Base-by-base conservation (phyloP, 176 grass and related monocot genomes). In the Aechmea fasciata region DNA sequence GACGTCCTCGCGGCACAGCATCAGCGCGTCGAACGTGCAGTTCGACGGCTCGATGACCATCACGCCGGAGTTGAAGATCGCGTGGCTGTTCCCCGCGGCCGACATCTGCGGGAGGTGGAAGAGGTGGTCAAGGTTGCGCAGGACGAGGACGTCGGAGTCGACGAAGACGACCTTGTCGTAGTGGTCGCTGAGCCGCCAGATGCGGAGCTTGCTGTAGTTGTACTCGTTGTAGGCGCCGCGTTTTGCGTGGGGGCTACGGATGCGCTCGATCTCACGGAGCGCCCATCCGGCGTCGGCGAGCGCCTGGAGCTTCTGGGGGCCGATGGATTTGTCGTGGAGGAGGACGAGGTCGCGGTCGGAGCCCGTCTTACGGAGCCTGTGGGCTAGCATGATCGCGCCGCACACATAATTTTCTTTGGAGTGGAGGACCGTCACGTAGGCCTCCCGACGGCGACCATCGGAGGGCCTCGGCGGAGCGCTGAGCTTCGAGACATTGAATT, bases 161-260 rank as follows among this genome's bases (percentile, higher is more conserved):
- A 97, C 69, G 79, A 97, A 97, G 41, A 97, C 87, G 13, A 97
- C 83, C 64, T 85, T 83, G 61, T 87, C 79, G 79, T 97, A 97
- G 22, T 90, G 6, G 33, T 87, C 84, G 2, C 77, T 12, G 20
- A 97, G 89, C 84, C 90, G 93, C 93, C 93, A 97, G 17, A 97
- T 79, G 65, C 93, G 86, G 77, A 97, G 89, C 87, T 97, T 97
- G 89, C 93, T 97, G 93, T 97, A 97, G 84, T 97, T 97, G 86
- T 97, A 87, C 81, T 97, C 93, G 66, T 92, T 97, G 79, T 97
- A 97, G 13, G 77, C 83, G 69, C 86, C 82, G 0, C 74, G 75
- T 59, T 82, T 76, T 3, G 93, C 89, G 13, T 79, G 86, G 12
- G 93, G 93, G 82, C 92, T 97, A 19, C 91, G 87, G 76, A 96